Evolutionary conservation across 2,329 filamentous ascomycete species (phyloP).

Genomic region (Cladorrhinum sp.): DNA sequence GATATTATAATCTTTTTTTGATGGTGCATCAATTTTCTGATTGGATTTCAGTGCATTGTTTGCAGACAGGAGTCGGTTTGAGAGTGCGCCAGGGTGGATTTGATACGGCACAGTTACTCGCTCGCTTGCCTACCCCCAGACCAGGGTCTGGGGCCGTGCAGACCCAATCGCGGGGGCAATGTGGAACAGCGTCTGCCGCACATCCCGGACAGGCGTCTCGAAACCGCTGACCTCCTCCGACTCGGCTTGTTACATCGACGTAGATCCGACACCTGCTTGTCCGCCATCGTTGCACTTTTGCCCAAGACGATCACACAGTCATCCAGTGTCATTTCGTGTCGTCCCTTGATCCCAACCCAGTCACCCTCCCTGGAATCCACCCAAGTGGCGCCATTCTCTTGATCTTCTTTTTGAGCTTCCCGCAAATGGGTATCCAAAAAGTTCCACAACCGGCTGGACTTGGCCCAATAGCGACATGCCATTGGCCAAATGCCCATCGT

Average conservation of each 20-base stretch:
- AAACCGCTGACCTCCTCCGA: slow-evolving; percentile 30
- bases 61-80: neutral
- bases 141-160: slow-evolving; percentile 12
- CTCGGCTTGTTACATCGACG: slow-evolving; percentile 38
- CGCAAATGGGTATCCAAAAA: neutral
- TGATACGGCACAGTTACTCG: slow-evolving; percentile 12
- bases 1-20: neutral
- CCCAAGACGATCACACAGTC: slow-evolving; percentile 20
- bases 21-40: neutral
- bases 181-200: slow-evolving; percentile 27
- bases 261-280: slow-evolving; percentile 38
- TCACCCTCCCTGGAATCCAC: neutral
- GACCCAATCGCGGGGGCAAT: slow-evolving; percentile 21
- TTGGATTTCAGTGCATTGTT: neutral
- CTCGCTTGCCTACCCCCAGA: slow-evolving; percentile 16
- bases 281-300: slow-evolving; percentile 6
- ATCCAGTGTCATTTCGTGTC: slow-evolving; percentile 4
- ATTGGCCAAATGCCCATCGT: neutral
- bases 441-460: neutral
- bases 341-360: neutral
- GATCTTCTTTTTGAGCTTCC: neutral
- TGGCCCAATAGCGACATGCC: neutral
- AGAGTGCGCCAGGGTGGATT: neutral
- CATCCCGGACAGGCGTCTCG: slow-evolving; percentile 22
- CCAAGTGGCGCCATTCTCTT: neutral